phyloP scores from a whole-genome alignment of 768 basidiomycete genomes.

The Lentinula edodes region DNA sequence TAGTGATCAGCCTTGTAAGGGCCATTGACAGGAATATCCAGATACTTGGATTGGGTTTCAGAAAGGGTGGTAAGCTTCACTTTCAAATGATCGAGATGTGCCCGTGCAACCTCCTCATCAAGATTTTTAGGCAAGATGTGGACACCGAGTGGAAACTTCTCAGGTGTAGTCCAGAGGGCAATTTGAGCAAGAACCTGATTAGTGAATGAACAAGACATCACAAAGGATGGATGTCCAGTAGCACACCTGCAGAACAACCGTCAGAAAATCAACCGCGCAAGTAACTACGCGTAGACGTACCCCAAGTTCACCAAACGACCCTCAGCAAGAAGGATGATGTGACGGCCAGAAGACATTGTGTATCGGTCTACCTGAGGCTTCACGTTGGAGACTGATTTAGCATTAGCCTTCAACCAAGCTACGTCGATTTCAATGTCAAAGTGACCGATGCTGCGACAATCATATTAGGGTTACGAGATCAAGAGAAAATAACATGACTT shows the following conservation, averaged over 20 bases:
- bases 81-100: slow-evolving; percentile 86
- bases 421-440: slow-evolving; percentile 94
- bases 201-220: slow-evolving; percentile 99
- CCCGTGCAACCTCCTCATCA: slow-evolving; percentile 98
- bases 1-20: slow-evolving; percentile 49
- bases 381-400: slow-evolving; percentile 77
- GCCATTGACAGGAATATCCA: slow-evolving; percentile 83
- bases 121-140: slow-evolving; percentile 99
- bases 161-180: slow-evolving; percentile 91
- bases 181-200: slow-evolving; percentile 99
- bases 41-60: slow-evolving; percentile 77
- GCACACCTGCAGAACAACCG: slow-evolving; percentile 58
- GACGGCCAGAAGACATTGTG: slow-evolving; percentile 88
- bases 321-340: slow-evolving; percentile 96
- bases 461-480: background rate
- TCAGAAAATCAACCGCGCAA: slow-evolving; percentile 6
- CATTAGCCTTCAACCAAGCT: slow-evolving; percentile 95
- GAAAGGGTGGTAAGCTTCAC: slow-evolving; percentile 86
- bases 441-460: slow-evolving; percentile 63
- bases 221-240: slow-evolving; percentile 98
- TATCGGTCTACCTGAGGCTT: slow-evolving; percentile 99
- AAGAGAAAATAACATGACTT: slow-evolving; percentile 22
- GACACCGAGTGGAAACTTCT: slow-evolving; percentile 93
- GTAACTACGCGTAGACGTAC: slow-evolving; percentile 32
- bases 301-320: slow-evolving; percentile 99